phyloP scores from a whole-genome alignment of 805 yeast genomes.

The Starmera dryadoides region DNA sequence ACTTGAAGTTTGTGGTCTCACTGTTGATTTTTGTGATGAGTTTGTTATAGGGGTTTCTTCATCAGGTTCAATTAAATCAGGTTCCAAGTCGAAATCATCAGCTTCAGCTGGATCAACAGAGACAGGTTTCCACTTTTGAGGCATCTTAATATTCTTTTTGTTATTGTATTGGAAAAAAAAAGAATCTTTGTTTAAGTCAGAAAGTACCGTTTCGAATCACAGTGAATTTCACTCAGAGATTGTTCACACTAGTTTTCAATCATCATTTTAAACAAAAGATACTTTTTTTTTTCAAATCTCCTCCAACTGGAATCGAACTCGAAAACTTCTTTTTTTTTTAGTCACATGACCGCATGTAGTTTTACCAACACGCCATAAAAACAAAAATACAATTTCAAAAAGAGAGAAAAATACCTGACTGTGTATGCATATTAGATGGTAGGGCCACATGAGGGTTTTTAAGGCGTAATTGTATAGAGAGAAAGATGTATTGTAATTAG shows the following conservation, averaged over 20 bases:
- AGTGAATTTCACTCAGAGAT: constrained; percentile 21
- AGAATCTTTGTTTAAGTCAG: constrained; percentile 10
- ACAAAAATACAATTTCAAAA: background rate
- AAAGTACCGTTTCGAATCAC: constrained; percentile 24
- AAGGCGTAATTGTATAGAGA: too few species aligned
- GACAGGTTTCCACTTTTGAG: constrained; percentile 21
- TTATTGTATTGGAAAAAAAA: too few species aligned
- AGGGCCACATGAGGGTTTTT: too few species aligned
- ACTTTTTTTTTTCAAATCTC: background rate
- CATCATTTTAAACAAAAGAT: constrained; percentile 15
- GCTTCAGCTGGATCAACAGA: constrained; percentile 19
- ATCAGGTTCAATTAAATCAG: constrained; percentile 21
- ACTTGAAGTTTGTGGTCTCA: background rate
- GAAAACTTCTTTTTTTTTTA: background rate
- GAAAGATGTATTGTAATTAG: too few species aligned
- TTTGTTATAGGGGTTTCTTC: constrained; percentile 4
- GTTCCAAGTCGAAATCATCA: constrained; percentile 21
- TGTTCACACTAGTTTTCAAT: constrained; percentile 21
- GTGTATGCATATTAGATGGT: too few species aligned
- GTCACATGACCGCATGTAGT: background rate
- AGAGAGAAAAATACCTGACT: too few species aligned
- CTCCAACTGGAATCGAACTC: background rate
- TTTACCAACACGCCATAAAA: too few species aligned
- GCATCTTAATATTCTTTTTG: too few species aligned
- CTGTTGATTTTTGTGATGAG: background rate